A percentile compares a stretch with the other conserved stretches of the same genome.
Evolutionary conservation across 2,329 filamentous ascomycete species (phyloP).

Genomic region (Decorospora gaudefroyi): DNA sequence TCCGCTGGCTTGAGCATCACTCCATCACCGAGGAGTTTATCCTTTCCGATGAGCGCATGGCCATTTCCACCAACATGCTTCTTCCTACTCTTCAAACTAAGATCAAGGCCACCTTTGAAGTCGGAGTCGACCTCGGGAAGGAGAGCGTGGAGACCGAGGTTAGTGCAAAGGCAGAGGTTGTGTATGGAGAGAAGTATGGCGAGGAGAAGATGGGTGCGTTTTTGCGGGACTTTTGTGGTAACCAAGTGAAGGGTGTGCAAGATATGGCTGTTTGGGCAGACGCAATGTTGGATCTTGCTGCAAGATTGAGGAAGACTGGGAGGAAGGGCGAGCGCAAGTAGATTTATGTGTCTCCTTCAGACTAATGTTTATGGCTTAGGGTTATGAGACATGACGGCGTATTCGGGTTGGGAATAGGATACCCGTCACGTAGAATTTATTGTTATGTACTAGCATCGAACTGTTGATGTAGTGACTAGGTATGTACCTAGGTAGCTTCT

Average conservation of each 20-base stretch:
- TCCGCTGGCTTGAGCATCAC: slow-evolving; percentile 64
- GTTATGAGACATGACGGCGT: slow-evolving; percentile 24
- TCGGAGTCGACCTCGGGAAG: slow-evolving; percentile 54
- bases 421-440: slow-evolving; percentile 2
- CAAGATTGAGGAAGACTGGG: slow-evolving; percentile 52
- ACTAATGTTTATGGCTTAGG: slow-evolving; percentile 12
- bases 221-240: slow-evolving; percentile 59
- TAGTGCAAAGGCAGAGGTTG: slow-evolving; percentile 62
- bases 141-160: slow-evolving; percentile 60
- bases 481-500: too few species aligned
- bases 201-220: slow-evolving; percentile 76
- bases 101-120: slow-evolving; percentile 64
- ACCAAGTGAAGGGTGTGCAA: slow-evolving; percentile 27
- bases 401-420: not conserved
- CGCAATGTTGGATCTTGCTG: slow-evolving; percentile 51
- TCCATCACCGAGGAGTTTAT: slow-evolving; percentile 68
- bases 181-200: slow-evolving; percentile 80
- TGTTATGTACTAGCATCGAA: too few species aligned
- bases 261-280: slow-evolving; percentile 51
- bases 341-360: not conserved
- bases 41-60: slow-evolving; percentile 67
- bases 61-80: slow-evolving; percentile 65
- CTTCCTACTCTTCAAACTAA: slow-evolving; percentile 69
- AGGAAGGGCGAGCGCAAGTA: slow-evolving; percentile 49
- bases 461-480: too few species aligned